Conservation (phyloP, 768 basidiomycete species). For the Trametes villosa region DNA sequence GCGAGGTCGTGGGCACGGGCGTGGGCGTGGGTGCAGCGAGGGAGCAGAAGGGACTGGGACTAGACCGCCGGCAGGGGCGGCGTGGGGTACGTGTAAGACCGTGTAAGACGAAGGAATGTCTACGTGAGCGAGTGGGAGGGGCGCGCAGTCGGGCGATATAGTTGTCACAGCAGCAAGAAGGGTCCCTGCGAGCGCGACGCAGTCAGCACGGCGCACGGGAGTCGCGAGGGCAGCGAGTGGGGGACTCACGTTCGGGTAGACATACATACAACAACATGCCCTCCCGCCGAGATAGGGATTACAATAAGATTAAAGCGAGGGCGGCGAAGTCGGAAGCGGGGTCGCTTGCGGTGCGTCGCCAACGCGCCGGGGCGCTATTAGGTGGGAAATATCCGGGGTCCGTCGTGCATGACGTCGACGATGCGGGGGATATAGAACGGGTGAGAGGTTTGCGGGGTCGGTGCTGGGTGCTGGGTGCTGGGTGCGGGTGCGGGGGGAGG, state of each 20-base stretch:
- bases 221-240: not conserved
- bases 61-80: slow-evolving; percentile 5
- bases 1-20: not conserved
- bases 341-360: not conserved
- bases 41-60: not conserved
- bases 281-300: slow-evolving; percentile 21
- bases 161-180: not conserved
- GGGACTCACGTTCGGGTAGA: slow-evolving; percentile 15
- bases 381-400: slow-evolving; percentile 10
- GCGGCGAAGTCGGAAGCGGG: slow-evolving; percentile 10
- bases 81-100: slow-evolving; percentile 20
- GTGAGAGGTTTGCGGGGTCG: not conserved
- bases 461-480: too few species aligned
- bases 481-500: too few species aligned
- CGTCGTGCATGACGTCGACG: slow-evolving; percentile 1
- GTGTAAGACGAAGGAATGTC: slow-evolving; percentile 25
- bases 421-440: not conserved
- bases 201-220: not conserved
- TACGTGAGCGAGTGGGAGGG: slow-evolving; percentile 12
- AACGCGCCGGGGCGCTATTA: slow-evolving; percentile 13
- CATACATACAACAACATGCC: slow-evolving; percentile 20
- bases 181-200: not conserved
- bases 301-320: slow-evolving; percentile 25
- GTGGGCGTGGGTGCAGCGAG: not conserved
- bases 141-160: slow-evolving; percentile 11